Percentiles rank a stretch among this genome's conserved stretches.
phyloP scores from a whole-genome alignment of 1,284 basidiomycete species.

The Cryptococcus deneoformans region DNA sequence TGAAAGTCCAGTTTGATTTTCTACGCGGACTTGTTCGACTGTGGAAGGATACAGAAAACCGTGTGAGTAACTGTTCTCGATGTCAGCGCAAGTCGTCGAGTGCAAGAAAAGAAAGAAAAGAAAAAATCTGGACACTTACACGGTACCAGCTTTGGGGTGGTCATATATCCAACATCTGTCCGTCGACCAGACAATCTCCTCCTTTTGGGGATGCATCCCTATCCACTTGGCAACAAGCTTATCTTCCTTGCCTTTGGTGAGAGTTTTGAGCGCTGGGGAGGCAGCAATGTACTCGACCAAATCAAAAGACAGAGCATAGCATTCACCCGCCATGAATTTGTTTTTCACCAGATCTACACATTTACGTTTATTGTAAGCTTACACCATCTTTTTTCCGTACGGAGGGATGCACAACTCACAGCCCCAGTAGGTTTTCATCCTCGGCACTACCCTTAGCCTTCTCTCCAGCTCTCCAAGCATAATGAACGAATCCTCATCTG shows the following conservation, averaged over 20 bases:
- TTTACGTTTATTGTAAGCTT: neutral
- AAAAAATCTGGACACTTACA: conserved; percentile 63
- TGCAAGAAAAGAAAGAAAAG: conserved; percentile 1
- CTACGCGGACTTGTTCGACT: conserved; percentile 62
- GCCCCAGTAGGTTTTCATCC: conserved; percentile 87
- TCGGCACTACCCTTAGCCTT: conserved; percentile 65
- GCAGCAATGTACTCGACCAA: conserved; percentile 84
- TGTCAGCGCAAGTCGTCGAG: neutral
- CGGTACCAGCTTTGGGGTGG: conserved; percentile 88
- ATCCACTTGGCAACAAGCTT: conserved; percentile 94
- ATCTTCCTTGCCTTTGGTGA: conserved; percentile 86
- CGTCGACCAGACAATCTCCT: conserved; percentile 79
- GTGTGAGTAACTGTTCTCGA: conserved; percentile 70
- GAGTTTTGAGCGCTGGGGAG: conserved; percentile 63
- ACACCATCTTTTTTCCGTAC: neutral
- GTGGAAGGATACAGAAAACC: conserved; percentile 97
- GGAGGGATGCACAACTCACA: conserved; percentile 51
- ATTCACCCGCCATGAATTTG: conserved; percentile 92
- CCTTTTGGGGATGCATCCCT: conserved; percentile 62
- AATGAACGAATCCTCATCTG: conserved; percentile 91
- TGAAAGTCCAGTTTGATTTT: conserved; percentile 33
- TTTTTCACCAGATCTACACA: conserved; percentile 72
- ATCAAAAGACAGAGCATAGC: conserved; percentile 87
- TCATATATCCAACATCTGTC: conserved; percentile 99
- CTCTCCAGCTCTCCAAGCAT: conserved; percentile 91